phyloP scores from a whole-genome alignment of 2,329 filamentous ascomycete species.

The Phyllosticta capitalensis region DNA sequence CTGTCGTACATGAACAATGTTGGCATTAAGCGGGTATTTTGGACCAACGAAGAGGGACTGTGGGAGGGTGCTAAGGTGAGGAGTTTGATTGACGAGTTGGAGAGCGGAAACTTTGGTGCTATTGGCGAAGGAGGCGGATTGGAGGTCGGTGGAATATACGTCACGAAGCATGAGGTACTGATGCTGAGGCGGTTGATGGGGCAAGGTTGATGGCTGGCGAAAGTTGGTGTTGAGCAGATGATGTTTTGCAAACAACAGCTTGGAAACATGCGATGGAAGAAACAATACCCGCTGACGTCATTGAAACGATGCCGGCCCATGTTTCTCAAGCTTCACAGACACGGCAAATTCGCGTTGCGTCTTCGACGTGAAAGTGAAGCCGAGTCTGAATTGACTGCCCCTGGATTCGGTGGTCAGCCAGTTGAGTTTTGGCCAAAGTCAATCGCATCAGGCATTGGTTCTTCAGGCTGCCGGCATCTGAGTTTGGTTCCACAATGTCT shows the following conservation, averaged over 20 bases:
- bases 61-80: constrained; percentile 45
- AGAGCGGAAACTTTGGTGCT: constrained; percentile 19
- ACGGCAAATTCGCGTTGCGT: neutral
- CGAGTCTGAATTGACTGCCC: neutral
- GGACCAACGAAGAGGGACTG: constrained; percentile 39
- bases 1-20: constrained; percentile 43
- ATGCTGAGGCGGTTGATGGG: constrained; percentile 34
- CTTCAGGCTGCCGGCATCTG: no score
- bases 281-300: neutral
- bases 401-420: neutral
- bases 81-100: constrained; percentile 39
- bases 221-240: neutral
- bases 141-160: constrained; percentile 30
- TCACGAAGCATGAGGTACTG: constrained; percentile 45
- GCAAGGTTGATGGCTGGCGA: neutral
- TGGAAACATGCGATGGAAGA: neutral
- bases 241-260: neutral
- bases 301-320: neutral
- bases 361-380: neutral
- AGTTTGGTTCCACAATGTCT: neutral
- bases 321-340: neutral
- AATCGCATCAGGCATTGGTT: neutral
- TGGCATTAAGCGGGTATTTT: constrained; percentile 45
- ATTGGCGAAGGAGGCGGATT: constrained; percentile 14
- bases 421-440: neutral